A percentile compares a stretch with the other conserved stretches of the same genome.
Evolutionary conservation across 83 land plant species (phyloP).

Genomic region (Isoetes engelmannii): DNA sequence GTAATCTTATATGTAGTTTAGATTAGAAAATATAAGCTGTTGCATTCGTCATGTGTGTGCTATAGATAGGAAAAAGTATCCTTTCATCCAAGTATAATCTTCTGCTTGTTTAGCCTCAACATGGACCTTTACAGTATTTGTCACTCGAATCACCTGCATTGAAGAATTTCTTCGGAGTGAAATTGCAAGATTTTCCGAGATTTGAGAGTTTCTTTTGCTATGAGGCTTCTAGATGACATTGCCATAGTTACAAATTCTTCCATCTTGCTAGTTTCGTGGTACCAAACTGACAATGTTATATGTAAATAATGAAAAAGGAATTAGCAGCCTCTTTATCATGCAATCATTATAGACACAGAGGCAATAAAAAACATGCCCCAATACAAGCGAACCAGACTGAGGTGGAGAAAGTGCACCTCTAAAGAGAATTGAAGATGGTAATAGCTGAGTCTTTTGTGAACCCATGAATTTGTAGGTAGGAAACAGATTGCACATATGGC

Average conservation of each 20-base stretch:
- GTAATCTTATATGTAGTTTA: no score
- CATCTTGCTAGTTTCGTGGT: conserved; percentile 40
- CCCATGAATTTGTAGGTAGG: conserved; percentile 57
- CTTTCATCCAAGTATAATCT: conserved; percentile 43
- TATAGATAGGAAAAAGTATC: conserved; percentile 28
- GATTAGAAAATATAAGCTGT: no score
- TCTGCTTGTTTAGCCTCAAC: conserved; percentile 56
- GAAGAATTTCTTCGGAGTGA: not conserved
- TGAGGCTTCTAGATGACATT: conserved; percentile 45
- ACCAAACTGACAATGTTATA: no score
- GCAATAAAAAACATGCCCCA: no score
- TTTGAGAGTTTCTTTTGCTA: conserved; percentile 49
- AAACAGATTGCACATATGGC: conserved; percentile 52
- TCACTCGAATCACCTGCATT: conserved; percentile 34
- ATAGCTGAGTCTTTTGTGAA: conserved; percentile 52
- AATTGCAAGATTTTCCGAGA: conserved; percentile 31
- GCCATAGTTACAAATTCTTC: conserved; percentile 40
- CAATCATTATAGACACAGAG: no score
- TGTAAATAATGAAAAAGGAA: not conserved
- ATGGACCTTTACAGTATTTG: conserved; percentile 29
- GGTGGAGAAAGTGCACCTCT: not conserved
- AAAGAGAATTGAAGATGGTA: conserved; percentile 50
- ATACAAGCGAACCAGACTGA: no score
- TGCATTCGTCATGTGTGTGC: not conserved
- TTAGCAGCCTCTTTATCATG: not conserved